These are phyloP conservation scores for Xylariales sp. DNA, from an alignment of 2,329 filamentous ascomycete species.

Conservation along the genomic window DNA sequence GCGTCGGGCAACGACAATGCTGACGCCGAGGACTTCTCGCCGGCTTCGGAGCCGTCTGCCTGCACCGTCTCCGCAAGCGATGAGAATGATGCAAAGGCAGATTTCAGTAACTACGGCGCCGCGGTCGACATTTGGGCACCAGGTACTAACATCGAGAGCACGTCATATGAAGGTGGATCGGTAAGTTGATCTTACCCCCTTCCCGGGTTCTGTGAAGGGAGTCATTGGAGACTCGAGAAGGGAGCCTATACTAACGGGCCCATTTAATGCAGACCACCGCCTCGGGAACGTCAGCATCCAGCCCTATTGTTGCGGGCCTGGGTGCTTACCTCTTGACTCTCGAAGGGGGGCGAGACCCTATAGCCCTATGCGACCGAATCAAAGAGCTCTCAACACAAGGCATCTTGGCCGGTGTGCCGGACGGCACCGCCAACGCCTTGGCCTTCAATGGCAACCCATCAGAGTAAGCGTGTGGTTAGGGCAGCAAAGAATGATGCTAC, in stretches of 20 bases:
- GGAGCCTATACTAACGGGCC: conserved; percentile 10
- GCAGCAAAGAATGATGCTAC: neutral
- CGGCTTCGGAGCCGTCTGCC: conserved; percentile 60
- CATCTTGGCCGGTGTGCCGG: conserved; percentile 28
- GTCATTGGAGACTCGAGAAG: neutral
- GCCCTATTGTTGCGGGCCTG: conserved; percentile 64
- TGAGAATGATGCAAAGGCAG: conserved; percentile 20
- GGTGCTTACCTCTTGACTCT: conserved; percentile 57
- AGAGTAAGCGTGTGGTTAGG: neutral
- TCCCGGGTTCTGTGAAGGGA: neutral
- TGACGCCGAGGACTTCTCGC: conserved; percentile 56
- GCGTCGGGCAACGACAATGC: conserved; percentile 63
- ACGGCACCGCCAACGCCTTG: conserved; percentile 37
- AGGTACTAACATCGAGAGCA: conserved; percentile 54
- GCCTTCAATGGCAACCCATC: conserved; percentile 39
- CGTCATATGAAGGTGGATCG: conserved; percentile 49
- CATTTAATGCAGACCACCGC: conserved; percentile 45
- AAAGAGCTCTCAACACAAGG: conserved; percentile 32
- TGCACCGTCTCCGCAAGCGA: conserved; percentile 60
- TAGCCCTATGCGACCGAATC: conserved; percentile 37
- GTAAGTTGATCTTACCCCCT: conserved; percentile 17
- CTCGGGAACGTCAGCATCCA: conserved; percentile 65
- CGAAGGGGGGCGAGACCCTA: conserved; percentile 24
- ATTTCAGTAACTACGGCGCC: conserved; percentile 62
- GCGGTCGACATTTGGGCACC: conserved; percentile 57